phyloP scores from a whole-genome alignment of 2,329 filamentous ascomycete species.

The Sporothrix variecibatus region DNA sequence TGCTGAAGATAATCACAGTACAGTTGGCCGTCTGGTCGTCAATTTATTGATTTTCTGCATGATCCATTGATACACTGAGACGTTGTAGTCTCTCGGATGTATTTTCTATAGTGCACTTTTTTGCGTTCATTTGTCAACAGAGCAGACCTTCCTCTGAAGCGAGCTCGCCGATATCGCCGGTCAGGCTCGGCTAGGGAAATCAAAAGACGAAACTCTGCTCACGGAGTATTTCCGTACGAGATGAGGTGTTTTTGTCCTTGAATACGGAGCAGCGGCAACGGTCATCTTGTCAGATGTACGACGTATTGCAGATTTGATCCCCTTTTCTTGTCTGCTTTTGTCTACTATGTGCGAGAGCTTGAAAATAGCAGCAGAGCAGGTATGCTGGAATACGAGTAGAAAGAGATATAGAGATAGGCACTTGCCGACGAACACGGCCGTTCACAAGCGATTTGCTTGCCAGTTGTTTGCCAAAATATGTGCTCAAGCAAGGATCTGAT shows the following conservation, averaged over 20 bases:
- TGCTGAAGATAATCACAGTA: constrained; percentile 1
- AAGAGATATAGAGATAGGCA: neutral
- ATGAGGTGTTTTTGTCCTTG: neutral
- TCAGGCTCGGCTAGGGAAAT: neutral
- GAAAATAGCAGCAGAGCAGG: no score
- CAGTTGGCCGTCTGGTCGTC: neutral
- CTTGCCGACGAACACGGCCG: neutral
- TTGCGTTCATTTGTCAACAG: neutral
- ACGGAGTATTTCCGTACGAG: neutral
- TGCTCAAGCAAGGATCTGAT: neutral
- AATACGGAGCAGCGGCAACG: neutral
- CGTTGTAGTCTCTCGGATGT: neutral
- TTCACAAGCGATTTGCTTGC: neutral
- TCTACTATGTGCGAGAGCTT: neutral
- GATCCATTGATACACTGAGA: no score
- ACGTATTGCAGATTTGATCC: neutral
- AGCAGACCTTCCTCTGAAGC: neutral
- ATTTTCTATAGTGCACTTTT: neutral
- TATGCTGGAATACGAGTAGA: neutral
- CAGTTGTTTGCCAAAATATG: neutral
- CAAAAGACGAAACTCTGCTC: neutral
- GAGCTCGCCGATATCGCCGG: constrained; percentile 10
- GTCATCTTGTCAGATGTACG: neutral
- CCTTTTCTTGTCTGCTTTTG: neutral
- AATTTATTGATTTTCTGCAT: neutral